These are phyloP conservation scores for Alternaria tenuissima DNA, from an alignment of 2,329 filamentous ascomycete genomes.

Conservation along the genomic window DNA sequence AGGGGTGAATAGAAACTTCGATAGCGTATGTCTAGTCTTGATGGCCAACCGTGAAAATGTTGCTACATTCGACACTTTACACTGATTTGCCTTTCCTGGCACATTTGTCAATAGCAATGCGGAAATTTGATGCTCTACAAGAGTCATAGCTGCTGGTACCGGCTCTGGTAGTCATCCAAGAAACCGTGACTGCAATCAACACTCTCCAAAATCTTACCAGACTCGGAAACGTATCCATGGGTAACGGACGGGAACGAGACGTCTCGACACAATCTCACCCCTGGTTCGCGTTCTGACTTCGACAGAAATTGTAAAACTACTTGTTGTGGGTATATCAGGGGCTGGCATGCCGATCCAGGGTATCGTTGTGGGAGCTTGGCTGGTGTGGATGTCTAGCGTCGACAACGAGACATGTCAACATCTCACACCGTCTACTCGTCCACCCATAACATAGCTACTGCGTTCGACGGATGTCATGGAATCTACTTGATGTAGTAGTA, in stretches of 20 bases:
- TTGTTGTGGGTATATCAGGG: not conserved
- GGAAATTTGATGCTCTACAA: not conserved
- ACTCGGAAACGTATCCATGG: slow-evolving; percentile 1
- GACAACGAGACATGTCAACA: slow-evolving; percentile 11
- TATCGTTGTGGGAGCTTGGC: slow-evolving; percentile 6
- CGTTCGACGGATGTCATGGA: slow-evolving; percentile 7
- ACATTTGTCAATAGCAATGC: not conserved
- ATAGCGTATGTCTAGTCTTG: not conserved
- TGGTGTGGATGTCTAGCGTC: slow-evolving; percentile 10
- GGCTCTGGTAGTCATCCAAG: slow-evolving; percentile 2
- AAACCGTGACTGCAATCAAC: slow-evolving; percentile 3
- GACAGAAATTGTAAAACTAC: not conserved
- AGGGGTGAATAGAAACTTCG: not conserved
- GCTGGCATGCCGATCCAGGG: slow-evolving; percentile 12
- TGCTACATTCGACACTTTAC: slow-evolving; percentile 7
- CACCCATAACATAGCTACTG: slow-evolving; percentile 11
- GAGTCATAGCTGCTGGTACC: slow-evolving; percentile 3
- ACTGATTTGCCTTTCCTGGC: slow-evolving; percentile 4
- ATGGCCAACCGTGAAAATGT: slow-evolving; percentile 6
- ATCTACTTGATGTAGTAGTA: slow-evolving; percentile 9
- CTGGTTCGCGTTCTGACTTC: not conserved
- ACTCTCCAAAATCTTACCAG: not conserved
- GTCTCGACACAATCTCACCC: not conserved
- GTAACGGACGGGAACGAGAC: not conserved
- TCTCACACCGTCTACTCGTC: slow-evolving; percentile 4